A percentile compares a stretch with the other conserved stretches of the same genome.
These are phyloP conservation scores for Sechiopsis laciniata DNA, from an alignment of 306 rosid species.

Conservation along the genomic window DNA sequence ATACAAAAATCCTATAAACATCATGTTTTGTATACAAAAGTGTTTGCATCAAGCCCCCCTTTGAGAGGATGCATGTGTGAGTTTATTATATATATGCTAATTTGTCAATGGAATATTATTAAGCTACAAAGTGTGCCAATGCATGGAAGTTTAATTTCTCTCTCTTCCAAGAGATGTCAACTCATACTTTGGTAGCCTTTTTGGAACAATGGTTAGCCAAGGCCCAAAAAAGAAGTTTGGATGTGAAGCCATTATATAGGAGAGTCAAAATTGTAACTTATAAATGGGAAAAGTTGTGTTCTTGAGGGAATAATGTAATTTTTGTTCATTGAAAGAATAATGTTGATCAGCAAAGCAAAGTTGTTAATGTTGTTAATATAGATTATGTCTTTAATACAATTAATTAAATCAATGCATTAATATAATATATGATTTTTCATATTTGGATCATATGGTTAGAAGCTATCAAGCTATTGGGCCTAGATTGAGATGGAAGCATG, in stretches of 20 bases:
- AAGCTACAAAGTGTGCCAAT: neutral
- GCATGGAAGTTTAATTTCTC: neutral
- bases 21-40: too few relatives aligned
- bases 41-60: neutral
- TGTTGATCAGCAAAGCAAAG: neutral
- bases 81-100: neutral
- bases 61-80: neutral
- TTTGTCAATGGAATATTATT: neutral
- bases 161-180: neutral
- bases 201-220: neutral
- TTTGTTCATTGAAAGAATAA: too few relatives aligned
- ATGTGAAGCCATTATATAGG: neutral
- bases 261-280: neutral
- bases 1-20: too few relatives aligned
- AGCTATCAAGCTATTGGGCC: neutral
- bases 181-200: neutral
- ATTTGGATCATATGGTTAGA: neutral
- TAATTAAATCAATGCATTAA: neutral
- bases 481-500: neutral
- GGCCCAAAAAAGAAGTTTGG: neutral
- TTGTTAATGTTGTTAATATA: too few relatives aligned
- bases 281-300: neutral
- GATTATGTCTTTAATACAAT: neutral
- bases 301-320: neutral
- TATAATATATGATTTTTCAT: too few relatives aligned